These are phyloP conservation scores for Clohesyomyces aquaticus DNA, from an alignment of 495 filamentous ascomycete genomes.

Conservation along the genomic window DNA sequence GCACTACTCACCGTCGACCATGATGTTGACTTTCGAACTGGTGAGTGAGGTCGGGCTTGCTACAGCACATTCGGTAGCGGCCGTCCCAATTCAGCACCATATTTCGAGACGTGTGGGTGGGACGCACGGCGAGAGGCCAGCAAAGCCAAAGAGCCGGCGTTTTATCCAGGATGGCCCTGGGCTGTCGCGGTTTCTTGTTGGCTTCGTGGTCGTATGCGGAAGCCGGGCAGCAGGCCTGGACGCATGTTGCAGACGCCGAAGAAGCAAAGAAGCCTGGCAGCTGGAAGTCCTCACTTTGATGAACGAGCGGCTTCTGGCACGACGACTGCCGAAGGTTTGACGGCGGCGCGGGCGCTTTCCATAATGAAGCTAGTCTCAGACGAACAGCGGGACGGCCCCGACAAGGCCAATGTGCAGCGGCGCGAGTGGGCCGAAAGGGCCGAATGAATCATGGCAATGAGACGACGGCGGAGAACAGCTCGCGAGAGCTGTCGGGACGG, in stretches of 20 bases:
- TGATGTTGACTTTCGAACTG: neutral
- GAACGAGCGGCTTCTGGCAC: neutral
- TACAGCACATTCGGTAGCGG: neutral
- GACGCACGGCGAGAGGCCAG: neutral
- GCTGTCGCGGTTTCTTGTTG: neutral
- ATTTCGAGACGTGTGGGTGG: neutral
- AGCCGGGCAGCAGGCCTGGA: neutral
- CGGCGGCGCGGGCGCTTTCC: neutral
- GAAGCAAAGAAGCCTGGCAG: slow-evolving; percentile 1
- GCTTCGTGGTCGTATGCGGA: neutral
- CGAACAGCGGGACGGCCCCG: slow-evolving; percentile 6
- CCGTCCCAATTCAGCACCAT: neutral
- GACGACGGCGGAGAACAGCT: neutral
- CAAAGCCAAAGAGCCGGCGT: slow-evolving; percentile 14
- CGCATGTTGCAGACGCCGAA: slow-evolving; percentile 6
- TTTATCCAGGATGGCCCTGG: slow-evolving; percentile 30
- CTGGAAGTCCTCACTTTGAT: neutral
- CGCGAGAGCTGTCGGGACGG: neutral
- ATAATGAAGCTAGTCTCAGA: neutral
- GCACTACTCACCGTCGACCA: neutral
- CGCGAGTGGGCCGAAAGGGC: slow-evolving; percentile 7
- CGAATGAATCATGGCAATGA: neutral
- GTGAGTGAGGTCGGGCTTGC: neutral
- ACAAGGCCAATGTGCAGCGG: neutral
- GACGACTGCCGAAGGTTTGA: too few relatives aligned